Evolutionary conservation across 495 filamentous ascomycete genomes (phyloP).

Genomic region (Rhypophila decipiens): DNA sequence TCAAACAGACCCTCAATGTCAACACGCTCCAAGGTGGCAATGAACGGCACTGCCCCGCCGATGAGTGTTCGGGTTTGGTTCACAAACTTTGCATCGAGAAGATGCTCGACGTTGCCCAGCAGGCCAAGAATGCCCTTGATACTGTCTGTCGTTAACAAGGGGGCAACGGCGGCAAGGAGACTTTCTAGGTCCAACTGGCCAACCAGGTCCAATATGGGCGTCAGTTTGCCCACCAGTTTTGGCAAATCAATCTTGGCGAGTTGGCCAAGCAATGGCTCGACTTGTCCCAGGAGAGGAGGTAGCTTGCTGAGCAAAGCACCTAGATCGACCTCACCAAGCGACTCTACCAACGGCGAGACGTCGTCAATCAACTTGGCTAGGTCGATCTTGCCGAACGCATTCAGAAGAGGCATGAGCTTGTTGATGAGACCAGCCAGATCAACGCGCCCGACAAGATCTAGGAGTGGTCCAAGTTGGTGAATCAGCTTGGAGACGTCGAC

Average conservation of each 20-base stretch:
- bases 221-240: slow-evolving; percentile 26
- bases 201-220: slow-evolving; percentile 30
- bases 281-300: slow-evolving; percentile 7
- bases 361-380: slow-evolving; percentile 8
- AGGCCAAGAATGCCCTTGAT: slow-evolving; percentile 39
- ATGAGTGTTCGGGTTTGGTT: slow-evolving; percentile 39
- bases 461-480: neutral
- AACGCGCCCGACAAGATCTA: neutral
- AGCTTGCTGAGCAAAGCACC: neutral
- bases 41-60: slow-evolving; percentile 25
- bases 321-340: slow-evolving; percentile 7
- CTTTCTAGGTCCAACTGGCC: slow-evolving; percentile 40
- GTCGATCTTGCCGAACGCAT: neutral
- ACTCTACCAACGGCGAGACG: slow-evolving; percentile 11
- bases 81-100: slow-evolving; percentile 38
- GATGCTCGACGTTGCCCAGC: slow-evolving; percentile 30
- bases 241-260: slow-evolving; percentile 32
- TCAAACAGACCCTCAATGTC: slow-evolving; percentile 26
- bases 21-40: slow-evolving; percentile 29
- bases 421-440: neutral
- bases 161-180: slow-evolving; percentile 32
- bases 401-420: neutral
- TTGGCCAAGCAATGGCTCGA: slow-evolving; percentile 26
- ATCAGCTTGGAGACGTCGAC: slow-evolving; percentile 29
- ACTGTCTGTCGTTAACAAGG: slow-evolving; percentile 35